Evolutionary conservation across 352 stramenopile species (phyloP), one percentile per base, ranked within the genome.

Genomic region (Phytophthora lateralis): DNA sequence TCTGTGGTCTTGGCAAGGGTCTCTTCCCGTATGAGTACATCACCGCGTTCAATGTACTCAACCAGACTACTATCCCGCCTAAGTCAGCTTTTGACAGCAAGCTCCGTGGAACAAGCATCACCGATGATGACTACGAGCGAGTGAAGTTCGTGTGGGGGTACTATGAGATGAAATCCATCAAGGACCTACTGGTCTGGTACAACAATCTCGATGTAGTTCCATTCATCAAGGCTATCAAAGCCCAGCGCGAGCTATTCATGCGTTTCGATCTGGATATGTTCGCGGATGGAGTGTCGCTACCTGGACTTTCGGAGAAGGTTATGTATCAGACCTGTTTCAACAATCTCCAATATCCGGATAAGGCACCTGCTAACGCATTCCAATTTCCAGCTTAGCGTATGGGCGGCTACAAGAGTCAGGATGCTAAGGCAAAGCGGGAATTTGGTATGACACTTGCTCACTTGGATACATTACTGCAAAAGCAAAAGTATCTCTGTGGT

Each of bases 221-320:
- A 30, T 30, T 30, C 2, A 30, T 30, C 26, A 30, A 48, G 10
- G 53, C 58, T 50, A 63, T 68, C 27, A 38, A 55, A 4, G 35
- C 12, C 3, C 64, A 73, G 21, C 55, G 60, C n/a, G 29, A 67
- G 39, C 38, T 69, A 0, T 70, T 63, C 17, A 58, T 54, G 29
- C 3, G 39, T 17, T 70, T 70, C 34, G 46, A 63, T 24, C 60
- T 74, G 1, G 60, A 74, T 54, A 74, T 74, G 66, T 74, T 70
- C n/a, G 30, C 8, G 14, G 55, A 75, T 51, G 66, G 55, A 12
- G 46, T 71, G 4, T 63, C 39, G 14, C 46, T 75, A 1, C 55
- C 60, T 7, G 53, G 55, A 10, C 32, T 73, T 15, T 15, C n/a
- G 0, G 59, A 69, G 27, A 73, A 73, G 8, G 50, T 71, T 24